Base-by-base conservation (phyloP, 495 filamentous ascomycete genomes). In the Penicillium nucicola region DNA sequence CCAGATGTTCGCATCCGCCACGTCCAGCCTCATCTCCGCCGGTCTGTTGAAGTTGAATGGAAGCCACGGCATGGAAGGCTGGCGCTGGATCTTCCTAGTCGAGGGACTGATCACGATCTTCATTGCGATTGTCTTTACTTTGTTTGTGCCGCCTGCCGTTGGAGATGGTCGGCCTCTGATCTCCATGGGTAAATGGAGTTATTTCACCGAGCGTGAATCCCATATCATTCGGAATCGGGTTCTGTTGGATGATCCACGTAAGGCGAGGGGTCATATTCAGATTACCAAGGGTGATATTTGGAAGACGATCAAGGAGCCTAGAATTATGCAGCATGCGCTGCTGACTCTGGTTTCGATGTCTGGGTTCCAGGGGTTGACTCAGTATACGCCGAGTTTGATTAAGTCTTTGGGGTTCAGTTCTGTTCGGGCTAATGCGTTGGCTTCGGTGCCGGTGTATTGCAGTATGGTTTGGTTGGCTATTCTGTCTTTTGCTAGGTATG, bases 1-100 rank as follows among this genome's bases (percentile, higher is more conserved):
- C 0, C 69, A 76, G 49, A 69, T 71, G 59, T 66, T 82, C 19
- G 79, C 77, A 8, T 71, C 75, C 18, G 81, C 79, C 0, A 76
- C 74, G 0, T 75, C 75, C 1, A 77, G 73, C 37, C 61, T 84
- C 23, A 73, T 84, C 45, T 79, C 72, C 1, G 74, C 72, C 17
- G 78, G 71, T 9, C 62, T 75, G n/a, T 66, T 82, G 10, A 66
- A 71, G 32, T 71, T 86, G 51, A 55, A 71, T 23, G 81, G 81
- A 2, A 57, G 71, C 12, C 48, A 58, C 41, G 77, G 77, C 1
- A 51, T 82, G 5, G 59, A 69, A 3, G 82, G 83, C 0, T 86
- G 83, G 83, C 73, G 77, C 46, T 86, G 83, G 83, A 70, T 86
- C 4, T 84, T 85, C 60, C 57, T 82, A 74, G 74, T 82, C 28